Conservation (phyloP, 345 rosid species). For the Linum tenue region DNA sequence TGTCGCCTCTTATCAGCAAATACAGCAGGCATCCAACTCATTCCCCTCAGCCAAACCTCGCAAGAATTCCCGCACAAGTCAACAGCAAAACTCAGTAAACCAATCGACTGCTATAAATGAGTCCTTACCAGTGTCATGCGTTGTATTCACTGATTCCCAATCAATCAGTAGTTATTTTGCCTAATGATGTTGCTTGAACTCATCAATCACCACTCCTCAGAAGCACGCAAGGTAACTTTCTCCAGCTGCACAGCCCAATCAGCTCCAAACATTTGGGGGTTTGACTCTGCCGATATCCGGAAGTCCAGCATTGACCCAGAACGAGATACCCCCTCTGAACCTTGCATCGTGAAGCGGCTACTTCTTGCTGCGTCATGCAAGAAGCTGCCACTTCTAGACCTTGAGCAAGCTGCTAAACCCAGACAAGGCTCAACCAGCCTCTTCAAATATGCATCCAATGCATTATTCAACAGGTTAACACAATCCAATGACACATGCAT, state of each 20-base stretch:
- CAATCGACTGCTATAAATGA: constrained; percentile 9
- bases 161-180: constrained; percentile 14
- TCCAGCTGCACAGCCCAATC: constrained; percentile 64
- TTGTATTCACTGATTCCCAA: rapidly evolving
- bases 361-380: not conserved
- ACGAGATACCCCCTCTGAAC: constrained; percentile 15
- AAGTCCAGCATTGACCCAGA: constrained; percentile 49
- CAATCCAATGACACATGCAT: constrained; percentile 43
- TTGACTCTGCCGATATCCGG: constrained; percentile 45
- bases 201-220: too few species aligned
- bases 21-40: constrained; percentile 10
- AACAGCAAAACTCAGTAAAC: constrained; percentile 25
- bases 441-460: constrained; percentile 57
- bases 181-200: constrained; percentile 2
- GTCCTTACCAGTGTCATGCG: not conserved
- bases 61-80: not conserved
- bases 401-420: constrained; percentile 40
- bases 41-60: constrained; percentile 10
- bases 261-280: constrained; percentile 61
- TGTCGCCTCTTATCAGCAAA: constrained; percentile 9
- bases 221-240: constrained; percentile 43
- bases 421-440: constrained; percentile 67
- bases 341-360: constrained; percentile 13
- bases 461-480: constrained; percentile 60
- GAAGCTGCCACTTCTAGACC: constrained; percentile 20